phyloP scores from a whole-genome alignment of 768 basidiomycete species.

The Gyrodon lividus region DNA sequence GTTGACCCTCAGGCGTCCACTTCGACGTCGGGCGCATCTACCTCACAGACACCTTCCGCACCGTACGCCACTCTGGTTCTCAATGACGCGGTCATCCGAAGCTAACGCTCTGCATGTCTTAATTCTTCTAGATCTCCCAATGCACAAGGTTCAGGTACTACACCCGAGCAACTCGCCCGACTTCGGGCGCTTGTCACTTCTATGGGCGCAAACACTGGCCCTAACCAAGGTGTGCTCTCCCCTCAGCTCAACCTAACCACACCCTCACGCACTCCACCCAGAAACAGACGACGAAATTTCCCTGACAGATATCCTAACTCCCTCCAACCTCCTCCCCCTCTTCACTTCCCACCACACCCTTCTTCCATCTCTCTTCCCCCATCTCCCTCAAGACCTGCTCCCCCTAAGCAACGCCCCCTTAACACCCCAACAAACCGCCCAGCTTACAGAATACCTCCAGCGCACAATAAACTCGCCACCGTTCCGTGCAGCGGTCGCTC shows the following conservation, averaged over 20 bases:
- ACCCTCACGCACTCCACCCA: slow-evolving; percentile 9
- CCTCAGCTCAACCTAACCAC: neutral
- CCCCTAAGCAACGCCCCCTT: slow-evolving; percentile 58
- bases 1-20: slow-evolving; percentile 46
- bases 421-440: slow-evolving; percentile 23
- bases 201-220: slow-evolving; percentile 36
- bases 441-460: slow-evolving; percentile 54
- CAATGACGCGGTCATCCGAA: neutral
- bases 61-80: slow-evolving; percentile 15
- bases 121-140: slow-evolving; percentile 8
- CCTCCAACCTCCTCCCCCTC: slow-evolving; percentile 68
- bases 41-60: slow-evolving; percentile 34
- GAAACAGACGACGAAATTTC: slow-evolving; percentile 48
- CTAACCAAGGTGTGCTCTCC: slow-evolving; percentile 14
- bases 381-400: slow-evolving; percentile 70
- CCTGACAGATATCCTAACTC: slow-evolving; percentile 73
- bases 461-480: slow-evolving; percentile 80
- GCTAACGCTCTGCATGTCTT: neutral
- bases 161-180: slow-evolving; percentile 67
- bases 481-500: slow-evolving; percentile 75
- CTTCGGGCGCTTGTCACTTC: slow-evolving; percentile 54
- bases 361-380: slow-evolving; percentile 69
- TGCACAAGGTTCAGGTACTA: slow-evolving; percentile 23
- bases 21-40: slow-evolving; percentile 35
- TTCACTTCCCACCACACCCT: slow-evolving; percentile 70